Percentiles rank a stretch among this genome's conserved stretches.
phyloP scores from a whole-genome alignment of 805 yeast species.

The Pichia eremophila region DNA sequence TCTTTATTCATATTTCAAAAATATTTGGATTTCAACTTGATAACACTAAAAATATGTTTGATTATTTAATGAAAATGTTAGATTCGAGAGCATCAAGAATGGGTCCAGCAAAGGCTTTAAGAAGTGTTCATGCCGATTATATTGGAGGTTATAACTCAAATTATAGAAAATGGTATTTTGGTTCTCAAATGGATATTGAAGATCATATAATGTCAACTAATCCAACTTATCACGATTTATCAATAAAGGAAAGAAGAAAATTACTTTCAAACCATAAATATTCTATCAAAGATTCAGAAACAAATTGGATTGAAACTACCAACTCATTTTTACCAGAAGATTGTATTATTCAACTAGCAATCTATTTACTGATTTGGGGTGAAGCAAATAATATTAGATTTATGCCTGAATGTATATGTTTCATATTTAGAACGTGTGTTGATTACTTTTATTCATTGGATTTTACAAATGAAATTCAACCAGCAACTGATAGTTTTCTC shows the following conservation, averaged over 20 bases:
- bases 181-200: conserved; percentile 56
- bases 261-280: conserved; percentile 9
- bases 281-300: conserved; percentile 35
- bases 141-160: conserved; percentile 65
- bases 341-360: conserved; percentile 51
- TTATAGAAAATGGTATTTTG: conserved; percentile 70
- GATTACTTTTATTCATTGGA: conserved; percentile 50
- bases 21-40: conserved; percentile 65
- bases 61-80: conserved; percentile 47
- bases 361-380: conserved; percentile 78
- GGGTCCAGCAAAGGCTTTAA: conserved; percentile 46
- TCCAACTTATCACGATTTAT: conserved; percentile 33
- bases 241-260: conserved; percentile 14
- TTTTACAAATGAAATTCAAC: conserved; percentile 24
- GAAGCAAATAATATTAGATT: conserved; percentile 81
- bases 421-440: conserved; percentile 72
- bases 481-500: conserved; percentile 35
- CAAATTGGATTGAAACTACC: conserved; percentile 45
- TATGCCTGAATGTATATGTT: conserved; percentile 84
- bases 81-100: conserved; percentile 65
- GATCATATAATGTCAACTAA: conserved; percentile 5
- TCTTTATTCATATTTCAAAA: conserved; percentile 41
- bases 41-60: conserved; percentile 58
- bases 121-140: conserved; percentile 61
- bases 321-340: conserved; percentile 40